Conservation (phyloP, 495 filamentous ascomycete species). For the Gamarada debralockiae region DNA sequence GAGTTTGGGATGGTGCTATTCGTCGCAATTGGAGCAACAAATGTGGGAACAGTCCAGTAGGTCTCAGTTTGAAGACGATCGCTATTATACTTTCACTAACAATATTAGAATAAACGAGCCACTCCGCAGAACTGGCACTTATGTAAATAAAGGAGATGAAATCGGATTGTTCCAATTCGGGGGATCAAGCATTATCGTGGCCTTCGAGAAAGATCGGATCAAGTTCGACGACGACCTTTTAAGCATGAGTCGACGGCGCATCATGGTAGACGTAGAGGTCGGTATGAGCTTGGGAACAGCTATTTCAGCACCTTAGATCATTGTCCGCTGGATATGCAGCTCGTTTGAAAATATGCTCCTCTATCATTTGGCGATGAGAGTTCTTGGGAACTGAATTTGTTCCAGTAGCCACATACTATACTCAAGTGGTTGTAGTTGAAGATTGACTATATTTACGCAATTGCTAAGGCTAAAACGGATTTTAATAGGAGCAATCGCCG, state of each 20-base stretch:
- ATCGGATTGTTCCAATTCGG: constrained; percentile 97
- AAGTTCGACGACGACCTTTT: constrained; percentile 76
- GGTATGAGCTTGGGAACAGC: constrained; percentile 27
- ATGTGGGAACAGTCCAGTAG: constrained; percentile 74
- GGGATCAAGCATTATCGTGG: constrained; percentile 79
- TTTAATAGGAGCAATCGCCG: no score
- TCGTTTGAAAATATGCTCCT: no score
- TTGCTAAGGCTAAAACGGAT: no score
- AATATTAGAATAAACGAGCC: neutral
- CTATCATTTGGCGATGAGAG: no score
- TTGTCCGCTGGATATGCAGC: no score
- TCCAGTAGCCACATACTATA: no score
- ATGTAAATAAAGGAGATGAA: constrained; percentile 83
- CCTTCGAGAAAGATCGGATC: constrained; percentile 85
- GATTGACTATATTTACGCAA: no score
- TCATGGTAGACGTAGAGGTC: constrained; percentile 29
- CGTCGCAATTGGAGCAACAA: constrained; percentile 94
- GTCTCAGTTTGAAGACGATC: neutral
- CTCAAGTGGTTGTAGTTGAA: no score
- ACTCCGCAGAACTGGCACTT: constrained; percentile 61
- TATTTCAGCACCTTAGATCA: no score
- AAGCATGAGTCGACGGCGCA: neutral
- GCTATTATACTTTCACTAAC: constrained; percentile 63
- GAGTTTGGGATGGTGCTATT: constrained; percentile 88
- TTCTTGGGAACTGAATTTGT: no score